phyloP scores from a whole-genome alignment of 176 grass and related monocot genomes.

The Avena eriantha region DNA sequence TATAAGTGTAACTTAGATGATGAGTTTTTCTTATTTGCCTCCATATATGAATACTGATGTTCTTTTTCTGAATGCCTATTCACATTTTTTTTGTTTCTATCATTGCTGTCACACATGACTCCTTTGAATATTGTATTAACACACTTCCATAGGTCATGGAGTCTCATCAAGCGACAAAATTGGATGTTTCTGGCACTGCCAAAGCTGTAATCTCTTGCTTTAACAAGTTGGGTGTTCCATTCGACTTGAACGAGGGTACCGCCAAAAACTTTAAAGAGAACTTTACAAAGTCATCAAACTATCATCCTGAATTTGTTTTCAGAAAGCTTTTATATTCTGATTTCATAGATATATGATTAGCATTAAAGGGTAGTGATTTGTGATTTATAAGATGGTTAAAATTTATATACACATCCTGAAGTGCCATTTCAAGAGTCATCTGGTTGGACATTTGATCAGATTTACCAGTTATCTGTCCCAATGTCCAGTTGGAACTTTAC shows the following conservation, averaged over 20 bases:
- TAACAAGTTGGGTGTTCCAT: slow-evolving; percentile 77
- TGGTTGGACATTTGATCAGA: slow-evolving; percentile 5
- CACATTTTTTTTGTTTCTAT: slow-evolving; percentile 1
- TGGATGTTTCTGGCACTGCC: slow-evolving; percentile 89
- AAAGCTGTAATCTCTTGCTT: slow-evolving; percentile 94
- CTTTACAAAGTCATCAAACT: background rate
- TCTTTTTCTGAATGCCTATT: slow-evolving; percentile 33
- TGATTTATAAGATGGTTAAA: background rate
- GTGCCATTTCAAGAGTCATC: background rate
- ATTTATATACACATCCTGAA: background rate
- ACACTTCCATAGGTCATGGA: slow-evolving; percentile 80
- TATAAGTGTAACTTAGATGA: no score
- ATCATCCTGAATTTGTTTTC: background rate
- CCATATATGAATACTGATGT: slow-evolving; percentile 23
- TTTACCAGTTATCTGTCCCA: slow-evolving; percentile 2
- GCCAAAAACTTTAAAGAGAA: background rate
- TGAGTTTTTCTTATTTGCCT: background rate
- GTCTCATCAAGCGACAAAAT: slow-evolving; percentile 85
- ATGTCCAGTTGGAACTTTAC: slow-evolving; percentile 5
- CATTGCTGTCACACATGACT: background rate
- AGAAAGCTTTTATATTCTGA: background rate
- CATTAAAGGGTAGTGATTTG: slow-evolving; percentile 11
- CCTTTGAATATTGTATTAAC: slow-evolving; percentile 30
- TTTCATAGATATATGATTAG: background rate
- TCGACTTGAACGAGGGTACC: slow-evolving; percentile 75